Base-by-base conservation (phyloP, 257 asterid genomes). In the Scutellaria minor region DNA sequence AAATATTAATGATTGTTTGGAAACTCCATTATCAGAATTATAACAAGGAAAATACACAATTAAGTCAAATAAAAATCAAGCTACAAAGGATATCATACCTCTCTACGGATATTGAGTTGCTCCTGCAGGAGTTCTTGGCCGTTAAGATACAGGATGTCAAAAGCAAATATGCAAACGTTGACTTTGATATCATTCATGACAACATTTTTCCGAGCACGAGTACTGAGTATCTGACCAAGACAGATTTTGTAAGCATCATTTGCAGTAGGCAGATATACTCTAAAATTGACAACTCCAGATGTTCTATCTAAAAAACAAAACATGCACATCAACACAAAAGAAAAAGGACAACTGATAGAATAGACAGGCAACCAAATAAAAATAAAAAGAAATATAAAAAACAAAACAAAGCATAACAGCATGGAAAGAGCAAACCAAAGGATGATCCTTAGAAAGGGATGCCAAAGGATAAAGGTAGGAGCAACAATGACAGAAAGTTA, bases 171-270 rank as follows among this genome's bases (percentile, higher is more conserved):
- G 88, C 96, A 92, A 64, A 95, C 99, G 3, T 82, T 75, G 78
- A 95, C 96, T 85, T 90, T 90, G 75, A 92, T 92, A 31, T 90
- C 98, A 68, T 78, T 79, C 80, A 83, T 65, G 64, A 73, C 83
- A 70, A 92, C 99, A 86, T 95, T 92, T 77, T 95, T 95, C 68
- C 95, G 88, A 77, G 97, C 93, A 71, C 98, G 96, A 0, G 94
- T 90, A 74, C 93, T 90, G 66, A 95, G 96, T 70, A 83, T 75
- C 98, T 95, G 96, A 71, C 57, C 60, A 57, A 76, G 67, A 66
- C 46, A 82, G 39, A 54, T 42, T 58, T 56, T 47, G 56, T 69
- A 73, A 82, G 77, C 55, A 65, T 59, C 65, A 44, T 52, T 5
- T 39, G 47, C 55, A 64, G 63, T 18, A 71, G 50, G n/a, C 22